These are phyloP conservation scores for Macrocybe gigantea DNA, from an alignment of 768 basidiomycete species.

Conservation along the genomic window DNA sequence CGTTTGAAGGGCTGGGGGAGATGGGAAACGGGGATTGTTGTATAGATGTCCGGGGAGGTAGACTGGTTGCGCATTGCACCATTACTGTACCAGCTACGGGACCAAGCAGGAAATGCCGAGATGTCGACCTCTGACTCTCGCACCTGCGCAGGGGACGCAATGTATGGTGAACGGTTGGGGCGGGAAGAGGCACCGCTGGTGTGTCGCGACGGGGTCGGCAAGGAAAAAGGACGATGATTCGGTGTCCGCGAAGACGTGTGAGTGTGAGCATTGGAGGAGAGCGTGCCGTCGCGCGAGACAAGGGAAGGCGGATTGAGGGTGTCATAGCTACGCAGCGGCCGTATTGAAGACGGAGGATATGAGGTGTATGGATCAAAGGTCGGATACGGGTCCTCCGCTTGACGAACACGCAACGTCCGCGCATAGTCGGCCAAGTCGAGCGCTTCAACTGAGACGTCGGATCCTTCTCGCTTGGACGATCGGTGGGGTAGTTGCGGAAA, in stretches of 20 bases:
- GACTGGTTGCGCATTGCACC: constrained; percentile 9
- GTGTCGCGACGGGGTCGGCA: constrained; percentile 35
- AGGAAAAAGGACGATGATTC: constrained; percentile 36
- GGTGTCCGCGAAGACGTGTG: constrained; percentile 12
- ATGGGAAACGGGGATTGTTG: constrained; percentile 20
- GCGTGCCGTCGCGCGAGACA: constrained; percentile 36
- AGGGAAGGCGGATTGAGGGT: constrained; percentile 32
- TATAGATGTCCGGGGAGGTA: constrained; percentile 22
- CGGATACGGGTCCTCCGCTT: constrained; percentile 27
- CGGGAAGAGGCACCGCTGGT: constrained; percentile 15
- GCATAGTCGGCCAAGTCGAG: constrained; percentile 72
- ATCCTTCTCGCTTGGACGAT: constrained; percentile 35
- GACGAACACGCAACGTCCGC: constrained; percentile 36
- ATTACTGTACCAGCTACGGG: constrained; percentile 50
- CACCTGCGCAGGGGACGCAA: constrained; percentile 15
- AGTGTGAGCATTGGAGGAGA: constrained; percentile 31
- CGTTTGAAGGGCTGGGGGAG: constrained; percentile 12
- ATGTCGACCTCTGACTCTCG: constrained; percentile 48
- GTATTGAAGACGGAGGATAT: constrained; percentile 23
- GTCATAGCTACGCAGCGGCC: constrained; percentile 16
- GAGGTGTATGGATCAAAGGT: constrained; percentile 16
- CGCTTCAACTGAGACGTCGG: constrained; percentile 64
- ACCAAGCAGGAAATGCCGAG: constrained; percentile 59
- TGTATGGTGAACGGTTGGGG: constrained; percentile 12
- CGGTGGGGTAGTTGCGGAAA: constrained; percentile 13